These are phyloP conservation scores for Pythium phragmitis DNA, from an alignment of 352 stramenopile species.

Conservation along the genomic window DNA sequence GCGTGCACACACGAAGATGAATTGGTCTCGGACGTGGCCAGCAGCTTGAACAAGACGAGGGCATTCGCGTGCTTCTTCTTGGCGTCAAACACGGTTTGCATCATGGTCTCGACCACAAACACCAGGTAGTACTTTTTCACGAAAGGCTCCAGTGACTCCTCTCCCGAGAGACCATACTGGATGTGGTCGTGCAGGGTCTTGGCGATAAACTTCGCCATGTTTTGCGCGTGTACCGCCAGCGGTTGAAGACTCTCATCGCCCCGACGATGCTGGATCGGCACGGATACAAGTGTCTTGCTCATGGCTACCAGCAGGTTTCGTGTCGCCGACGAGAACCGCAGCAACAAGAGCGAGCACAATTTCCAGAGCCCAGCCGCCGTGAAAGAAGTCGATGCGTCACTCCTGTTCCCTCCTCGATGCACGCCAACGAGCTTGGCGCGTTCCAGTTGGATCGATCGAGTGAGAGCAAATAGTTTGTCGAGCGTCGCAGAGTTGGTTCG, in stretches of 20 bases:
- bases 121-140: slow-evolving; percentile 76
- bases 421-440: slow-evolving; percentile 57
- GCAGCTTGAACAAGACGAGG: slow-evolving; percentile 61
- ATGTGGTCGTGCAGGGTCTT: slow-evolving; percentile 52
- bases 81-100: slow-evolving; percentile 66
- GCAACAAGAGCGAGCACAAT: slow-evolving; percentile 69
- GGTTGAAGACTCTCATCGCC: slow-evolving; percentile 57
- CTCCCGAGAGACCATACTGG: slow-evolving; percentile 44
- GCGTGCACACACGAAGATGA: slow-evolving; percentile 16
- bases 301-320: slow-evolving; percentile 63
- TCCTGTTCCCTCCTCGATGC: slow-evolving; percentile 39
- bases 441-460: slow-evolving; percentile 73
- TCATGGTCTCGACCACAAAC: slow-evolving; percentile 80
- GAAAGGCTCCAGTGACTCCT: slow-evolving; percentile 38
- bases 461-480: slow-evolving; percentile 64
- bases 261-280: slow-evolving; percentile 60
- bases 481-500: slow-evolving; percentile 57
- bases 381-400: neutral
- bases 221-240: slow-evolving; percentile 57
- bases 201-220: slow-evolving; percentile 42
- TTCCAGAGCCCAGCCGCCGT: slow-evolving; percentile 61
- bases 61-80: slow-evolving; percentile 82
- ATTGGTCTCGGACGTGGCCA: slow-evolving; percentile 26
- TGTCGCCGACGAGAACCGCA: slow-evolving; percentile 77
- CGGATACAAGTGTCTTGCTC: slow-evolving; percentile 65